Conservation (phyloP, 208 protist genomes). For the Wallacemonas sp. region DNA sequence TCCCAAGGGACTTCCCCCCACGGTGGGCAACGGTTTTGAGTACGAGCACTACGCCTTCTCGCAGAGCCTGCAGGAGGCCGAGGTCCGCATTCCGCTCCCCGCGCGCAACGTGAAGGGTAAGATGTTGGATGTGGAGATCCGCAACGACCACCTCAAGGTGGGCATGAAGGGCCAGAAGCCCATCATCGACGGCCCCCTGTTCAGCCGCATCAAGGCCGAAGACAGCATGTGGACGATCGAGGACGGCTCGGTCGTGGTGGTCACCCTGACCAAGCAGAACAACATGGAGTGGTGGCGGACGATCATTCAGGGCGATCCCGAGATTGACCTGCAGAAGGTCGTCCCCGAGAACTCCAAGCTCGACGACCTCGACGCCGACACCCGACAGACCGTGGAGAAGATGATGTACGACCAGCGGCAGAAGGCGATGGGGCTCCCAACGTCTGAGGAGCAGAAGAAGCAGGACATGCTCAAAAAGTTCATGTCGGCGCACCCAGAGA, state of each 20-base stretch:
- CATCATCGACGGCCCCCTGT: conserved; percentile 87
- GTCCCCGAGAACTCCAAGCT: conserved; percentile 95
- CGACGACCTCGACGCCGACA: conserved; percentile 94
- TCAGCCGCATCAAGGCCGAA: conserved; percentile 61
- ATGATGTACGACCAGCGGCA: conserved; percentile 97
- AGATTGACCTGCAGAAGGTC: conserved; percentile 94
- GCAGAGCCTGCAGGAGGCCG: conserved; percentile 86
- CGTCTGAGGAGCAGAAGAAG: conserved; percentile 94
- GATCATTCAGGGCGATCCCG: conserved; percentile 80
- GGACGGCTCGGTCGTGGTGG: conserved; percentile 79
- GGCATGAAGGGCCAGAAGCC: conserved; percentile 81
- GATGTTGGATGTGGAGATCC: conserved; percentile 81
- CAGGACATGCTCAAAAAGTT: conserved; percentile 94
- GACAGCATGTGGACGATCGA: conserved; percentile 94
- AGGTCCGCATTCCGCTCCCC: conserved; percentile 87
- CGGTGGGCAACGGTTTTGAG: conserved; percentile 83
- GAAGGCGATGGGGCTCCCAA: conserved; percentile 94
- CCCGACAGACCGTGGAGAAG: conserved; percentile 95
- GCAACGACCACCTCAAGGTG: conserved; percentile 60
- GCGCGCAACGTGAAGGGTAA: conserved; percentile 65
- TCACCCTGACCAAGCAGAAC: conserved; percentile 91
- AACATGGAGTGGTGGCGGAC: conserved; percentile 94
- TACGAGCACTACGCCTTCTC: conserved; percentile 89
- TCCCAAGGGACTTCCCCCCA: conserved; percentile 84
- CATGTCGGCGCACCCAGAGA: conserved; percentile 94